phyloP scores from a whole-genome alignment of 75 land plant species.

The Chamaecyparis obtusa region DNA sequence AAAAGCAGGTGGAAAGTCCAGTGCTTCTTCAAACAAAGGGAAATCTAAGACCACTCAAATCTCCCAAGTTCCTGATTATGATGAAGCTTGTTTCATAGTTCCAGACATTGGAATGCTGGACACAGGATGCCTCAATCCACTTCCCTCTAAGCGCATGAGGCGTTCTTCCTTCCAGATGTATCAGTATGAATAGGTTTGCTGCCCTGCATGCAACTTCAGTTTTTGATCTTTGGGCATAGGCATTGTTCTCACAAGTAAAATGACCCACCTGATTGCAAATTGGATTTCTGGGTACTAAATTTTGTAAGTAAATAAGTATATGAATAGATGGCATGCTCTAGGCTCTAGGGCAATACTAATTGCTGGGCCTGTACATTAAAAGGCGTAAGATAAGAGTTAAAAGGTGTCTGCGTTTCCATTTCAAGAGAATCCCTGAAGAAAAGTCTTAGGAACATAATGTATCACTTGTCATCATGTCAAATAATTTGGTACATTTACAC shows the following conservation, averaged over 20 bases:
- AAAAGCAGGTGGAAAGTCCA: neutral
- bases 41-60: neutral
- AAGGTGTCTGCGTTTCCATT: too few relatives aligned
- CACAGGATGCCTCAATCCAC: neutral
- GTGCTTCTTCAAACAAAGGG: neutral
- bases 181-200: neutral
- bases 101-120: conserved; percentile 4
- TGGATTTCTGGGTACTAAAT: neutral
- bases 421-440: too few relatives aligned
- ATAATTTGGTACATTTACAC: neutral
- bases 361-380: too few relatives aligned
- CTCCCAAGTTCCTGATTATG: neutral
- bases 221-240: neutral
- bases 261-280: neutral
- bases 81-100: conserved; percentile 2
- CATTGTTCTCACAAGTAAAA: neutral
- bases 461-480: too few relatives aligned
- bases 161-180: neutral
- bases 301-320: neutral
- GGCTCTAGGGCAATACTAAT: neutral
- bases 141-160: neutral
- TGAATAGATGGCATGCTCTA: neutral
- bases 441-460: too few relatives aligned
- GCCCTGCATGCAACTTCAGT: neutral
- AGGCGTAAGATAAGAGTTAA: too few relatives aligned